Base-by-base conservation (phyloP, 2,329 filamentous ascomycete genomes). In the Fusarium sacchari region DNA sequence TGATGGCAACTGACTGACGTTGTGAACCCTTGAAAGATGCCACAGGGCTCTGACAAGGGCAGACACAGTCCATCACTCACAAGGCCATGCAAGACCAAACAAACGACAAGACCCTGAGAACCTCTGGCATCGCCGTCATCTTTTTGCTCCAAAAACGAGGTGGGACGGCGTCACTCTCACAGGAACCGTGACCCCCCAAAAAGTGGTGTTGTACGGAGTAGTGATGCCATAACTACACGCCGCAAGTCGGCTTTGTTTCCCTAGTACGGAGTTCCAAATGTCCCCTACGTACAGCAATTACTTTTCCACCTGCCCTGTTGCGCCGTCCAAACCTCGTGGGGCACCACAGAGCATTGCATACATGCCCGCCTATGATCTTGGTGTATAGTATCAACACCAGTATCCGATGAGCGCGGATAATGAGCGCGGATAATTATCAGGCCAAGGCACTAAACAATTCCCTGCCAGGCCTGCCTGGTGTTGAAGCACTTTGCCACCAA, bases 171-270 rank as follows among this genome's bases (percentile, higher is more conserved):
- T 75, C 63, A 71, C 62, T 60, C 34, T 39, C 63, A 56, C 49
- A 56, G 58, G 44, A 46, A 68, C 64, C 57, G 72, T 74, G 67
- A 53, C 28, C 46, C 28, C 67, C 60, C 55, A 72, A 70, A 70
- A 39, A 71, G 66, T 76, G 74, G 69, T 78, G 66, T 75, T 75
- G 75, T 63, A n/a, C n/a, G n/a, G n/a, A n/a, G n/a, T n/a, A 73
- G 73, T 78, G 76, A 78, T 78, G 76, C 75, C 76, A 78, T 77
- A 63, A 49, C 66, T 64, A 67, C 62, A 66, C 69, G 67, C 60
- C 60, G 68, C 71, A 42, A 67, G 64, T 73, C 69, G 61, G 69
- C 64, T 68, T 58, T 67, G 53, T 40, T 56, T 62, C 49, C 57
- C 53, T 43, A 39, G 42, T 46, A 67, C 39, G 55, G 47, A 53